phyloP scores from a whole-genome alignment of 179 eudicot genomes.

The Camellia oleifera region DNA sequence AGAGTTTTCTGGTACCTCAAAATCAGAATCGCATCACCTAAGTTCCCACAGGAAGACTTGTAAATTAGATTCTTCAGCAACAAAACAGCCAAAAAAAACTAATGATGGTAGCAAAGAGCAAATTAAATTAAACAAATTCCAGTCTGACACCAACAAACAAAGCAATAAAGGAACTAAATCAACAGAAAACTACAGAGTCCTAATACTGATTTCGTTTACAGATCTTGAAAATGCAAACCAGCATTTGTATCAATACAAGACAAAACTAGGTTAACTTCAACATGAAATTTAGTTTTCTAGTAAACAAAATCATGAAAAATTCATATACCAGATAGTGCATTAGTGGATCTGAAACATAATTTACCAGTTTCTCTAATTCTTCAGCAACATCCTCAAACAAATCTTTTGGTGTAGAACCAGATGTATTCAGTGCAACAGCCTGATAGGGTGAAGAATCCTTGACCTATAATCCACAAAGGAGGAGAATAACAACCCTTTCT shows the following conservation, averaged over 20 bases:
- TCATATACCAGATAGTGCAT: neutral
- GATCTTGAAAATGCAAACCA: neutral
- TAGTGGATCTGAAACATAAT: neutral
- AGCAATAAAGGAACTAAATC: neutral
- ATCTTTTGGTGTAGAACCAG: slow-evolving; percentile 96
- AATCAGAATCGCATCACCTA: neutral
- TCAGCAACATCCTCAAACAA: slow-evolving; percentile 84
- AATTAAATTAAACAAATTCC: neutral
- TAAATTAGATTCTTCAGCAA: neutral
- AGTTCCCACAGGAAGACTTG: neutral
- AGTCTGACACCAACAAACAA: neutral
- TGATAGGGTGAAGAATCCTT: slow-evolving; percentile 69
- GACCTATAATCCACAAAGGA: slow-evolving; percentile 45
- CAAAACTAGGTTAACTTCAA: neutral
- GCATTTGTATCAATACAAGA: neutral
- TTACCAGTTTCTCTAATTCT: slow-evolving; percentile 86
- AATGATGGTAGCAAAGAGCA: neutral
- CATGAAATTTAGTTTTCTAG: neutral
- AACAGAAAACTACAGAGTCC: neutral
- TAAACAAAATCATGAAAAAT: neutral
- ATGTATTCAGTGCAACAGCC: slow-evolving; percentile 78
- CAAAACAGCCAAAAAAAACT: neutral
- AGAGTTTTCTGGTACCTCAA: slow-evolving; percentile 6
- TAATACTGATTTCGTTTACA: neutral
- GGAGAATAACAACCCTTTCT: neutral